A percentile compares a stretch with the other conserved stretches of the same genome.
These are phyloP conservation scores for Coccomyxa sp. DNA, from an alignment of 139 green algal species.

Conservation along the genomic window DNA sequence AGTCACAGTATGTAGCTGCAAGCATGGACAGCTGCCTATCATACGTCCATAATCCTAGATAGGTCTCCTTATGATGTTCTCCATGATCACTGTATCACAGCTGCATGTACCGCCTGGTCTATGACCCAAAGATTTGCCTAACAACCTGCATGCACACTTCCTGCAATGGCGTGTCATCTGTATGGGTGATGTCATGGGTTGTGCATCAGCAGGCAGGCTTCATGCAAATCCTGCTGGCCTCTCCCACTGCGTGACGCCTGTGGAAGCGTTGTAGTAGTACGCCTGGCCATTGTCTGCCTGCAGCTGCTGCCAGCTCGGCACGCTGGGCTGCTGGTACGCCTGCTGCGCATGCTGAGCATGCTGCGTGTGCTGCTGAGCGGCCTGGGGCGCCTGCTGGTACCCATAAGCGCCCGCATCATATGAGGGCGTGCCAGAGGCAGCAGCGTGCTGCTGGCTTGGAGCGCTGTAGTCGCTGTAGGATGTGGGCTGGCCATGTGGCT, in stretches of 20 bases:
- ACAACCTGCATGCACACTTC: too few species aligned
- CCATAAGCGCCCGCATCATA: constrained; percentile 19
- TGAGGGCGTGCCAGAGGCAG: neutral
- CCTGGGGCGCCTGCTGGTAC: neutral
- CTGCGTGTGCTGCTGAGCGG: neutral
- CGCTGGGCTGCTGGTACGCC: neutral
- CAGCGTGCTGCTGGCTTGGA: constrained; percentile 3
- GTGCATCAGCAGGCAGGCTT: too few species aligned
- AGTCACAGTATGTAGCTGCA: too few species aligned
- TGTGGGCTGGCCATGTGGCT: neutral
- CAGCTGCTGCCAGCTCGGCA: neutral
- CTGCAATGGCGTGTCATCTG: too few species aligned
- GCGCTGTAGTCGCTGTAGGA: constrained; percentile 13
- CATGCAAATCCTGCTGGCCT: constrained; percentile 26
- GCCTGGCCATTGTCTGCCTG: constrained; percentile 49
- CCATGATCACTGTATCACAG: too few species aligned
- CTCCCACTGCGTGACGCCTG: constrained; percentile 74
- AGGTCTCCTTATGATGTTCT: too few species aligned
- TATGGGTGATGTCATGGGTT: too few species aligned
- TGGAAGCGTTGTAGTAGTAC: constrained; percentile 74
- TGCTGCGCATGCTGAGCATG: too few species aligned
- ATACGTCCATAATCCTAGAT: too few species aligned
- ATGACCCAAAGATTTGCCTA: too few species aligned
- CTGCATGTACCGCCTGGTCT: too few species aligned
- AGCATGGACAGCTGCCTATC: too few species aligned